Percentiles rank a stretch among this genome's conserved stretches.
Evolutionary conservation across 2,329 filamentous ascomycete species (phyloP).

Genomic region (Drechslera avenae): DNA sequence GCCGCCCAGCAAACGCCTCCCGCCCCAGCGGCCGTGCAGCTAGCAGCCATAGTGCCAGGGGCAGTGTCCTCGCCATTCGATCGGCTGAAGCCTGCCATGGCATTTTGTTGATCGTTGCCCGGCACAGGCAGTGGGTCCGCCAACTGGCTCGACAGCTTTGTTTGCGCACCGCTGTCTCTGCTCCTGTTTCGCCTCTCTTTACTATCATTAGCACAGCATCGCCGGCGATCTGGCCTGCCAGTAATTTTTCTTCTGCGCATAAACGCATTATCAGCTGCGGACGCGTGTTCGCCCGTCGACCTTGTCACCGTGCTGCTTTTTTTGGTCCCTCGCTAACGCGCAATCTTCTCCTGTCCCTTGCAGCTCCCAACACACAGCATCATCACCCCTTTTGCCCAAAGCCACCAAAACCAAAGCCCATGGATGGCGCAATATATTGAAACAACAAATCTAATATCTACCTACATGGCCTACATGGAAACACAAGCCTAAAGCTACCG

Average conservation of each 20-base stretch:
- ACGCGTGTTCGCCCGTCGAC: constrained; percentile 11
- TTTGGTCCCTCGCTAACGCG: constrained; percentile 2
- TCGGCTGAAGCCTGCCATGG: constrained; percentile 7
- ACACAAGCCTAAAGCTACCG: constrained; percentile 9
- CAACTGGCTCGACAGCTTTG: constrained; percentile 4
- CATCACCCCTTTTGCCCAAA: background rate
- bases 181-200: constrained; percentile 9
- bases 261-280: background rate
- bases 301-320: background rate
- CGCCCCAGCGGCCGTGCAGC: constrained; percentile 10
- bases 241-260: background rate
- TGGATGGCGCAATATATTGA: constrained; percentile 9
- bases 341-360: constrained; percentile 4
- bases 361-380: constrained; percentile 4
- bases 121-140: constrained; percentile 1
- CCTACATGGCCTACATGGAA: constrained; percentile 4
- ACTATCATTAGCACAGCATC: constrained; percentile 7
- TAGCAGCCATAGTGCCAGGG: constrained; percentile 17
- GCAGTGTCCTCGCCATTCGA: constrained; percentile 14
- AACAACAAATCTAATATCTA: constrained; percentile 6
- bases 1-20: constrained; percentile 19
- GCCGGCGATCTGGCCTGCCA: background rate
- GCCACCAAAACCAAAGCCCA: background rate
- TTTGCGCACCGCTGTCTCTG: constrained; percentile 1
- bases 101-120: constrained; percentile 9